These are phyloP conservation scores for Annulohypoxylon nitens DNA, from an alignment of 495 filamentous ascomycete species.

Conservation along the genomic window DNA sequence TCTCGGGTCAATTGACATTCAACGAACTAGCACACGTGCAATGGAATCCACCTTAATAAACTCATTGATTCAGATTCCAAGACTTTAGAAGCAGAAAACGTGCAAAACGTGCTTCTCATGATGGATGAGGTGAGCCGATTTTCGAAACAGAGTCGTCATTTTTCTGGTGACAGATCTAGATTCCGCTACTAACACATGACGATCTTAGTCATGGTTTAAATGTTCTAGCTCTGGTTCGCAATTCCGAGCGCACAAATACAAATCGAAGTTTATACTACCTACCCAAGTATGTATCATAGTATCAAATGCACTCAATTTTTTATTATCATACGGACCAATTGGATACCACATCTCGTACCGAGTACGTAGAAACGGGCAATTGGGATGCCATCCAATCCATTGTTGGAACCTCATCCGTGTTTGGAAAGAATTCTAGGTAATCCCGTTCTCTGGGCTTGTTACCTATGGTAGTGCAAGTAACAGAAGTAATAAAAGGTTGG, in stretches of 20 bases:
- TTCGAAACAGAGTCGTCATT: slow-evolving; percentile 38
- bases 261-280: slow-evolving; percentile 19
- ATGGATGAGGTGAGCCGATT: slow-evolving; percentile 46
- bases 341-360: slow-evolving; percentile 4
- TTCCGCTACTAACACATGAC: slow-evolving; percentile 14
- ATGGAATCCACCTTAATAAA: slow-evolving; percentile 7
- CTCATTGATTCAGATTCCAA: slow-evolving; percentile 25
- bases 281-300: background rate
- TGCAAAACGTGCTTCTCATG: slow-evolving; percentile 46
- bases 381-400: slow-evolving; percentile 40
- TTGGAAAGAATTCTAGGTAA: slow-evolving; percentile 31
- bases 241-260: slow-evolving; percentile 13
- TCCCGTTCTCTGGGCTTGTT: slow-evolving; percentile 35
- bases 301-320: background rate
- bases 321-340: slow-evolving; percentile 1
- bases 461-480: slow-evolving; percentile 27
- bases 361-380: background rate
- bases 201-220: background rate
- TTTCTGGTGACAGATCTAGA: slow-evolving; percentile 31
- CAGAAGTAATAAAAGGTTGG: slow-evolving; percentile 15
- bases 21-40: slow-evolving; percentile 40
- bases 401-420: slow-evolving; percentile 37
- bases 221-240: slow-evolving; percentile 1
- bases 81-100: slow-evolving; percentile 33
- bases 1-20: slow-evolving; percentile 34